Conservation (phyloP, 139 green algal species). For the Asterochloris erici region DNA sequence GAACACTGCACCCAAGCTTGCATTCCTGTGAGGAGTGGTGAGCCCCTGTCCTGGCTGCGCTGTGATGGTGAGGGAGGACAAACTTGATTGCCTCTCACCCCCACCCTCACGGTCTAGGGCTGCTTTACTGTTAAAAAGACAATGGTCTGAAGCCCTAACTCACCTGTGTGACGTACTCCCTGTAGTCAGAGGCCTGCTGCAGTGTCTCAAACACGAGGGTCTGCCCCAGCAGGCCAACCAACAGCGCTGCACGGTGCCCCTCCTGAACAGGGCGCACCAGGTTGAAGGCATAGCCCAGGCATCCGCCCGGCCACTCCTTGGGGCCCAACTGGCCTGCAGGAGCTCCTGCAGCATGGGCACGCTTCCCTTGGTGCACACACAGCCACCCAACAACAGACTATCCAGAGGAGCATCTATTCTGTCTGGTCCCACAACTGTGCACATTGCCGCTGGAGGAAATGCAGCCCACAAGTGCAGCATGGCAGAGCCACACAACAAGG, state of each 20-base stretch:
- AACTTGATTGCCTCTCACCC: too few relatives aligned
- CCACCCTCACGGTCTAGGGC: too few relatives aligned
- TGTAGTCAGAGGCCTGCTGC: slow-evolving; percentile 48
- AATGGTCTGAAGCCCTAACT: too few relatives aligned
- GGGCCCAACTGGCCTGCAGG: background rate
- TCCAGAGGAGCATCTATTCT: background rate
- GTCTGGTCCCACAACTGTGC: too few relatives aligned
- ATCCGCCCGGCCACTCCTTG: slow-evolving; percentile 56
- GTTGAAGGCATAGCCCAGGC: slow-evolving; percentile 66
- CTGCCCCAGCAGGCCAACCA: slow-evolving; percentile 38
- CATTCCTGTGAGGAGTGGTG: too few relatives aligned
- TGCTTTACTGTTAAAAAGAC: too few relatives aligned
- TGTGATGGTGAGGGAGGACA: too few relatives aligned
- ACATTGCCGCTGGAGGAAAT: too few relatives aligned
- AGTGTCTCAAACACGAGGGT: slow-evolving; percentile 61
- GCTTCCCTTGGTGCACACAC: background rate
- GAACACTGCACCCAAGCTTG: too few relatives aligned
- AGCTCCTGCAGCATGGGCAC: background rate
- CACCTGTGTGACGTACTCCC: slow-evolving; percentile 41
- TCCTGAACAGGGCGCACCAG: slow-evolving; percentile 46
- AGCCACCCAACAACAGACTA: background rate
- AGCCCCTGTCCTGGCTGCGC: too few relatives aligned
- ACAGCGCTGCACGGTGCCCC: slow-evolving; percentile 41
- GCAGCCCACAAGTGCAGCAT: too few relatives aligned
- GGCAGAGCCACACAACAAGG: too few relatives aligned